A percentile compares a stretch with the other conserved stretches of the same genome.
phyloP scores from a whole-genome alignment of 2,329 filamentous ascomycete genomes.

The Xylaria sp. region DNA sequence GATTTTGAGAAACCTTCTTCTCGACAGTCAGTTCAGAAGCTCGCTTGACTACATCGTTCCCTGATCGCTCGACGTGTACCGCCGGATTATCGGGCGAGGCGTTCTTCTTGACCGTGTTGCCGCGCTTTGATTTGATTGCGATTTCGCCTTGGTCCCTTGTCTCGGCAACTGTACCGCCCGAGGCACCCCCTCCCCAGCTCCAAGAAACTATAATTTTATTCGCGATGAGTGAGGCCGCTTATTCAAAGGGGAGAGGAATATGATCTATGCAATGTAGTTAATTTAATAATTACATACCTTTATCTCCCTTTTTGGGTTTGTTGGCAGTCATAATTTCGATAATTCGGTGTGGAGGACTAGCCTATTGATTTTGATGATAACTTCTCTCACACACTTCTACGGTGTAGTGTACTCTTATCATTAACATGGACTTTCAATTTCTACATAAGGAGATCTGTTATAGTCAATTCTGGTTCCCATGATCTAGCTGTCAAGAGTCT shows the following conservation, averaged over 20 bases:
- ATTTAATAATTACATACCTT: conserved; percentile 38
- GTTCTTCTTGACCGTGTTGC: conserved; percentile 73
- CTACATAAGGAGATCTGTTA: not conserved
- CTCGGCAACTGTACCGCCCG: conserved; percentile 71
- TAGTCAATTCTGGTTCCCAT: not conserved
- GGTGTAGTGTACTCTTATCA: not conserved
- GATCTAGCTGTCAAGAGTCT: not conserved
- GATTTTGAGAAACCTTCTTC: conserved; percentile 52
- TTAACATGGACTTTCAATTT: not conserved
- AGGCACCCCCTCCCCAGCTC: conserved; percentile 67
- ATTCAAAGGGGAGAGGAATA: not conserved
- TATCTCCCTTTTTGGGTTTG: conserved; percentile 44
- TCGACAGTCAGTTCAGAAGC: conserved; percentile 70
- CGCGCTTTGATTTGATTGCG: conserved; percentile 68
- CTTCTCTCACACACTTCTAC: not conserved
- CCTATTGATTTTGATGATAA: not conserved
- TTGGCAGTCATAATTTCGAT: conserved; percentile 32
- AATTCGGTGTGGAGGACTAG: not conserved
- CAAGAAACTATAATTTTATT: conserved; percentile 62
- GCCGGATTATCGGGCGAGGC: conserved; percentile 70
- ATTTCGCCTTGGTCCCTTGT: conserved; percentile 68
- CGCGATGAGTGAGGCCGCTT: conserved; percentile 9
- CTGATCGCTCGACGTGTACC: conserved; percentile 66
- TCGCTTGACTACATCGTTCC: conserved; percentile 74
- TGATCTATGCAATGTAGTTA: not conserved